Percentiles rank a stretch among this genome's conserved stretches.
phyloP scores from a whole-genome alignment of 1,284 basidiomycete species.

The Heterobasidion occidentale region DNA sequence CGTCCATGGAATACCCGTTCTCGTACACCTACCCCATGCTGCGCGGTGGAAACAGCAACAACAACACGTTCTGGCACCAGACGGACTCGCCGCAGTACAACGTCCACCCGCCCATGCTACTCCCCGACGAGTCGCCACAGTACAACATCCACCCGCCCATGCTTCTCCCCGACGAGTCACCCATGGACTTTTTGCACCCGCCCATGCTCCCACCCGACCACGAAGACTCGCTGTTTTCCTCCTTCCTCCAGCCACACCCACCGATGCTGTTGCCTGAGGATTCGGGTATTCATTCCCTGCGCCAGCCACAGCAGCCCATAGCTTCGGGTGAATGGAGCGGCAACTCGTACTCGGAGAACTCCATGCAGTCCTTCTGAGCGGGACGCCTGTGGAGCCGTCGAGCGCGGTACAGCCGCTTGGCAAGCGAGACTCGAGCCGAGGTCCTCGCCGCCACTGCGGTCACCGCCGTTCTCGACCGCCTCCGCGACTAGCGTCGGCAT shows the following conservation, averaged over 20 bases:
- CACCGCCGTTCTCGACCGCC: background rate
- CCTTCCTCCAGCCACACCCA: slow-evolving; percentile 53
- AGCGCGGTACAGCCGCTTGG: background rate
- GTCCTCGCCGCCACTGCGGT: background rate
- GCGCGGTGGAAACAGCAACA: slow-evolving; percentile 39
- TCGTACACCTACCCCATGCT: slow-evolving; percentile 9
- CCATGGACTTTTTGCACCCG: slow-evolving; percentile 46
- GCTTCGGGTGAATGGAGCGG: slow-evolving; percentile 25
- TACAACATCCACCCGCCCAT: background rate
- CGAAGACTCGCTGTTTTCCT: slow-evolving; percentile 40
- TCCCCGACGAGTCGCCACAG: slow-evolving; percentile 28
- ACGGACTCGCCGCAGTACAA: slow-evolving; percentile 34
- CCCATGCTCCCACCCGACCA: slow-evolving; percentile 28
- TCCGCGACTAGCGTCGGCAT: background rate
- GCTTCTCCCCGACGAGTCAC: slow-evolving; percentile 36
- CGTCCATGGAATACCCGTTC: slow-evolving; percentile 56
- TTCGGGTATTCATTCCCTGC: slow-evolving; percentile 20
- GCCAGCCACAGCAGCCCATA: slow-evolving; percentile 32
- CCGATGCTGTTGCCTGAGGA: slow-evolving; percentile 41
- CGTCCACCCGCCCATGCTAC: slow-evolving; percentile 56
- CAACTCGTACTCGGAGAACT: slow-evolving; percentile 13
- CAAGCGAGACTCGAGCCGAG: background rate
- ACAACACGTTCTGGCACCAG: slow-evolving; percentile 59
- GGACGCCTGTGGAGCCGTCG: background rate
- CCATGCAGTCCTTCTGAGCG: slow-evolving; percentile 4